Percentiles rank a stretch among this genome's conserved stretches.
Evolutionary conservation across 306 rosid genomes (phyloP).

Genomic region (Lathyrus oleraceus): DNA sequence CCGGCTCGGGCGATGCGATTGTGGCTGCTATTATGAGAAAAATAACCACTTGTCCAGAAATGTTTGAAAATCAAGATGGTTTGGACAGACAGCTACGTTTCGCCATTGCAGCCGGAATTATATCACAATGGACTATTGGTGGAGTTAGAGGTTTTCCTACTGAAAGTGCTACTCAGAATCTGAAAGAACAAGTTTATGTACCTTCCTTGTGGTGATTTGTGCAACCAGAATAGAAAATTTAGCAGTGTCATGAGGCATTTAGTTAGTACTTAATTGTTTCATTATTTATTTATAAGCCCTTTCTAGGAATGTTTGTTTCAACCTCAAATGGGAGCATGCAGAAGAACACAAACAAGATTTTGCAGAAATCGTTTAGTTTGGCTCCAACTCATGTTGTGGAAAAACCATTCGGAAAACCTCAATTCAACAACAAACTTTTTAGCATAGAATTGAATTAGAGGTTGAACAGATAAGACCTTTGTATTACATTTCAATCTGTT

Average conservation of each 20-base stretch:
- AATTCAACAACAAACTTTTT: no score
- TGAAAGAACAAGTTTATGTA: conserved; percentile 93
- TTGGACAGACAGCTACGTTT: conserved; percentile 86
- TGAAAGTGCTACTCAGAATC: conserved; percentile 96
- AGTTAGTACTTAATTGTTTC: conserved; percentile 30
- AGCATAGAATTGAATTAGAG: no score
- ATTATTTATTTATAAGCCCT: conserved; percentile 3
- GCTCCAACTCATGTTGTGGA: conserved; percentile 28
- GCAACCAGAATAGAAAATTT: conserved; percentile 11
- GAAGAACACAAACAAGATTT: conserved; percentile 31
- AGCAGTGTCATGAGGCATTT: conserved; percentile 10
- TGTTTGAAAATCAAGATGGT: conserved; percentile 71
- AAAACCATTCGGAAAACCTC: background rate
- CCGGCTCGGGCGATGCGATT: conserved; percentile 95
- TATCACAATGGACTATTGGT: conserved; percentile 95
- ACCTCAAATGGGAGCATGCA: conserved; percentile 7
- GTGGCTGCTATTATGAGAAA: conserved; percentile 91
- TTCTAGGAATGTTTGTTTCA: conserved; percentile 27
- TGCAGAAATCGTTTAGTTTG: conserved; percentile 21
- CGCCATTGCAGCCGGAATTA: conserved; percentile 85
- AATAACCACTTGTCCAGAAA: conserved; percentile 74
- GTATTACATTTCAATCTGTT: no score
- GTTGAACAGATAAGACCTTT: no score
- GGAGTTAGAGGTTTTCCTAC: conserved; percentile 86
- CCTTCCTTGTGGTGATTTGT: conserved; percentile 86